Percentiles rank a stretch among this genome's conserved stretches.
Conservation (phyloP, 2,329 filamentous ascomycete genomes). For the Sclerotinia minor region DNA sequence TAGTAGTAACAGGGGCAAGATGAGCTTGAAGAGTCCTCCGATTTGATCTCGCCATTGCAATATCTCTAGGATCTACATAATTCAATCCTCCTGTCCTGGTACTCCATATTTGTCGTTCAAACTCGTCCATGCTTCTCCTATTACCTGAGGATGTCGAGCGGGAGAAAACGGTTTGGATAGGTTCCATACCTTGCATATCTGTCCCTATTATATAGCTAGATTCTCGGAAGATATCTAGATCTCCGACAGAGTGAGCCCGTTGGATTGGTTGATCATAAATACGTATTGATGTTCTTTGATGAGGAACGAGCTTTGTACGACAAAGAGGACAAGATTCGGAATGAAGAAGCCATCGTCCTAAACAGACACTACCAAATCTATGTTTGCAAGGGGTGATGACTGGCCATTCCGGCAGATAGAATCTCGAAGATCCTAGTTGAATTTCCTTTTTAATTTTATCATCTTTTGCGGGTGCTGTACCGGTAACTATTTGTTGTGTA, state of each 20-base stretch:
- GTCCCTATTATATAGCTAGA: no score
- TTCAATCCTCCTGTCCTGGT: background rate
- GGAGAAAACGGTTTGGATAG: background rate
- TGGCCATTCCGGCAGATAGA: background rate
- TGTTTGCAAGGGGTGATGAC: constrained; percentile 9
- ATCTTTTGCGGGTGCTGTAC: no score
- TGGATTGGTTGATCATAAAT: background rate
- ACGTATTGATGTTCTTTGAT: accelerated
- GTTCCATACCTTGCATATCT: background rate
- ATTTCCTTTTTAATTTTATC: no score
- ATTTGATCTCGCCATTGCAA: accelerated
- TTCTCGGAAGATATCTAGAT: background rate
- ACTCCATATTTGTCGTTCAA: background rate
- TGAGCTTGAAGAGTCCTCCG: accelerated
- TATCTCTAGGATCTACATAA: no score
- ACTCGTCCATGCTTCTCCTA: background rate
- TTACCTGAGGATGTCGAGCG: background rate
- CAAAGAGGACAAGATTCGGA: constrained; percentile 4
- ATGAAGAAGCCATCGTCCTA: background rate
- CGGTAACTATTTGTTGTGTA: background rate
- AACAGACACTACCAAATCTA: constrained; percentile 2
- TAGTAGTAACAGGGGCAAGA: background rate
- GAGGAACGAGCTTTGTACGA: background rate
- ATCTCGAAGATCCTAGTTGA: background rate
- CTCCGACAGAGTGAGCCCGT: background rate